Base-by-base conservation (phyloP, 2,329 filamentous ascomycete species). In the Colletotrichum gigasporum region DNA sequence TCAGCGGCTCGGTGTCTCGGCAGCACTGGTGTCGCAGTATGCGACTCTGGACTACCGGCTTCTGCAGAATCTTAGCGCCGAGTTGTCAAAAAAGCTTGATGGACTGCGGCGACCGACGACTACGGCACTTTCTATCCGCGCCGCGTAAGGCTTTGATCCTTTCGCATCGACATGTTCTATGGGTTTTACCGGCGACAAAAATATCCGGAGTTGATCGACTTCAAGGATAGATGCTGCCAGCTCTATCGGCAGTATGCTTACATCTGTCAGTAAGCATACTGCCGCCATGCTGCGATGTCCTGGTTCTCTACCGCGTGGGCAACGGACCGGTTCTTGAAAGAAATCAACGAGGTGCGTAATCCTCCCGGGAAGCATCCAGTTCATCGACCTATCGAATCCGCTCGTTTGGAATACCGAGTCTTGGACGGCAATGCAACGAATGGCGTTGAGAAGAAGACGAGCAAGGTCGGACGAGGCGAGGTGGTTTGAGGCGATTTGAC, bases 401-500 rank as follows among this genome's bases (percentile, higher is more conserved):
- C 12, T 39, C 30, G 28, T 54, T 54, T 16, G 53, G 41, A 20
- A 12, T 20, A 26, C 41, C 14, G 56, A 54, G 41, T 61, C 39
- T 18, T 20, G 41, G 26, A 39, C 22, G 30, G 48, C 24, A 30
- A 54, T 48, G 56, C 47, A 54, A 53, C 39, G 47, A 48, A 59
- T 59, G 24, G 47, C 14, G 39, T 12, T 34, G 30, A 26, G 53
- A 42, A 45, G 60, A 52, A 22, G 16, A 26, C 18, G 54, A 51
- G 30, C 30, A 39, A 39, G 47, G 39, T 45, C 37, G 28, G 48
- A 64, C 48, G 55, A 64, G 16, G 34, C 48, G 48, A 53, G 48
- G 32, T 22, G 34, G 61, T 61, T 60, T 54, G 61, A 54, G 47
- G 26, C 20, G 39, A 48, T 54, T 64, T 54, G 61, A 54, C 61